Percentiles rank a stretch among this genome's conserved stretches.
These are phyloP conservation scores for Salisapilia sapeloensis DNA, from an alignment of 352 stramenopile species.

Conservation along the genomic window DNA sequence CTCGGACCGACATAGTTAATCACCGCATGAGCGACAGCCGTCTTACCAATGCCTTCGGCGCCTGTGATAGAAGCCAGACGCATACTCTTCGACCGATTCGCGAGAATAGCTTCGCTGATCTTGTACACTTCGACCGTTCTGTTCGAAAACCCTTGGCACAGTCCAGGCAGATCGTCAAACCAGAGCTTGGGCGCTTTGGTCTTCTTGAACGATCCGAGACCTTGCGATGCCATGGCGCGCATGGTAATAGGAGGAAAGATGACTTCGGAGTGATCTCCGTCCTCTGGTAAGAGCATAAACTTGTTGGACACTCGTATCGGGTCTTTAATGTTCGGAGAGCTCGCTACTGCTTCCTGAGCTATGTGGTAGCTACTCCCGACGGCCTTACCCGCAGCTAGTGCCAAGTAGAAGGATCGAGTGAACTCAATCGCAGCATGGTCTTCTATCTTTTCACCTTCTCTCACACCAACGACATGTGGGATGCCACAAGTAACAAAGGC, in stretches of 20 bases:
- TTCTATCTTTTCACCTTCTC: conserved; percentile 71
- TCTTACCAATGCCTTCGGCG: conserved; percentile 65
- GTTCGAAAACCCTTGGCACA: conserved; percentile 72
- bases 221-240: conserved; percentile 15
- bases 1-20: conserved; percentile 65
- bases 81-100: conserved; percentile 58
- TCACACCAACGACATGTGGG: conserved; percentile 83
- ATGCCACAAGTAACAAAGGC: conserved; percentile 83
- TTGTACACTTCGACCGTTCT: conserved; percentile 68
- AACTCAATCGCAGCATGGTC: conserved; percentile 78
- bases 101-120: conserved; percentile 57
- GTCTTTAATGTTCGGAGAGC: conserved; percentile 60
- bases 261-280: conserved; percentile 61
- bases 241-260: conserved; percentile 58
- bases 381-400: conserved; percentile 53
- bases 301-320: conserved; percentile 53
- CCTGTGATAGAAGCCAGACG: conserved; percentile 58
- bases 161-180: conserved; percentile 57
- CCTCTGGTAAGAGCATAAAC: conserved; percentile 57
- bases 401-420: conserved; percentile 67
- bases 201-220: conserved; percentile 27
- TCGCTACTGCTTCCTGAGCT: conserved; percentile 51
- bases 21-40: conserved; percentile 46
- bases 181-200: conserved; percentile 59
- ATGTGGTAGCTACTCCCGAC: conserved; percentile 56